Conservation (phyloP, 2,329 filamentous ascomycete species). For the Zasmidium citrigriseum region DNA sequence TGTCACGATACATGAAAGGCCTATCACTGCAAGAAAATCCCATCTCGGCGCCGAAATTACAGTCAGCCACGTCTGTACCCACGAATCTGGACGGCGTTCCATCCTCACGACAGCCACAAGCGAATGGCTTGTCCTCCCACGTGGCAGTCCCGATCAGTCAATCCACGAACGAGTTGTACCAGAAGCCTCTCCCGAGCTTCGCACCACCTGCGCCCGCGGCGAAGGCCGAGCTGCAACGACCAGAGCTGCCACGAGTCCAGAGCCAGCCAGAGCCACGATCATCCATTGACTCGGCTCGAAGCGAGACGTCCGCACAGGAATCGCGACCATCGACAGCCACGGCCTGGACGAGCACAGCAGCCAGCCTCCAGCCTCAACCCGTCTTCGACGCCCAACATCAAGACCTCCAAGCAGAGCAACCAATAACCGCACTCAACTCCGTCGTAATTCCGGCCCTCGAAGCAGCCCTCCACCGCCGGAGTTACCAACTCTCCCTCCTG, state of each 20-base stretch:
- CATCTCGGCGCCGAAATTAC: constrained; percentile 25
- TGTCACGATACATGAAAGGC: constrained; percentile 42
- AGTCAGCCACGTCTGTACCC: constrained; percentile 13
- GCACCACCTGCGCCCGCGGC: constrained; percentile 17
- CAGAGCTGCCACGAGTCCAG: not conserved
- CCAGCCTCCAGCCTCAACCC: constrained; percentile 5
- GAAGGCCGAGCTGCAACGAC: constrained; percentile 6
- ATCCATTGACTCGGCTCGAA: constrained; percentile 15
- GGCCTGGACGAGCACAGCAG: constrained; percentile 1
- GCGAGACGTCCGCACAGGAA: not conserved
- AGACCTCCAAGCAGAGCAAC: constrained; percentile 36
- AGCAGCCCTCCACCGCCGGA: constrained; percentile 80
- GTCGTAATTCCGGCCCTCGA: constrained; percentile 93
- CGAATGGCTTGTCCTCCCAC: not conserved
- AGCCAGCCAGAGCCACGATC: constrained; percentile 8
- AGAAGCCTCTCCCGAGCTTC: constrained; percentile 37
- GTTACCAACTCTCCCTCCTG: constrained; percentile 59
- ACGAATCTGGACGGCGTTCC: constrained; percentile 8
- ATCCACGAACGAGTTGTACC: constrained; percentile 31
- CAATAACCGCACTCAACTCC: constrained; percentile 83
- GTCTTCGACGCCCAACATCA: not conserved
- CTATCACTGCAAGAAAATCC: constrained; percentile 35
- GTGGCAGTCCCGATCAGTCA: constrained; percentile 11
- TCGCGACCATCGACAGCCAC: not conserved
- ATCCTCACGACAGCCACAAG: constrained; percentile 5